These are phyloP conservation scores for Friedmanniomyces simplex DNA, from an alignment of 495 filamentous ascomycete genomes.

Conservation along the genomic window DNA sequence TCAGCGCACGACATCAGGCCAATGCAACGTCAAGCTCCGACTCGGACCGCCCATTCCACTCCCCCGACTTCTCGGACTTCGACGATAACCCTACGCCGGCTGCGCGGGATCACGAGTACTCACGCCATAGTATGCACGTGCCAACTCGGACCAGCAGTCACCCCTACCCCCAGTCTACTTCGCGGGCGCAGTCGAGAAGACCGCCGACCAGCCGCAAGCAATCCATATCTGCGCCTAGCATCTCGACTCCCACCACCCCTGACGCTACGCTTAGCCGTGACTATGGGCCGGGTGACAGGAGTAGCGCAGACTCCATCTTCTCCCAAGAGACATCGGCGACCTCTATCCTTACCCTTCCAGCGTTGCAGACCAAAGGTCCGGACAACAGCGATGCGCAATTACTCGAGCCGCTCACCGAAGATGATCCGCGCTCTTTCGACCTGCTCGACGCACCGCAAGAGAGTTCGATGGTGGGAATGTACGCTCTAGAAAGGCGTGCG, in stretches of 20 bases:
- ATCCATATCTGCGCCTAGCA: neutral
- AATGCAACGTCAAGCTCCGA: neutral
- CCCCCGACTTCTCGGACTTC: conserved; percentile 11
- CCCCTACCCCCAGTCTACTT: neutral
- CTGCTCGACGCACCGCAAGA: conserved; percentile 34
- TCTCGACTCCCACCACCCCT: conserved; percentile 18
- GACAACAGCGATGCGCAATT: conserved; percentile 35
- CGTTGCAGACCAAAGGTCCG: conserved; percentile 31
- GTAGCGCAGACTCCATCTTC: conserved; percentile 28
- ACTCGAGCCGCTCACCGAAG: conserved; percentile 41
- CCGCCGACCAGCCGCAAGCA: neutral
- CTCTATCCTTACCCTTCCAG: conserved; percentile 29
- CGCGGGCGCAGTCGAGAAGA: neutral
- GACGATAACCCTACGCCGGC: conserved; percentile 21
- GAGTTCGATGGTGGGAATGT: conserved; percentile 21
- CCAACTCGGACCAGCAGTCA: conserved; percentile 28
- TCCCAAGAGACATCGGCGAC: conserved; percentile 33
- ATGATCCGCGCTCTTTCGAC: conserved; percentile 45
- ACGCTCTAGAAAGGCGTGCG: conserved; percentile 49
- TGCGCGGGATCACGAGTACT: conserved; percentile 22
- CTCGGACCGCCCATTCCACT: neutral
- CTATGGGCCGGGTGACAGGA: conserved; percentile 19
- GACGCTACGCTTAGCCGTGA: neutral
- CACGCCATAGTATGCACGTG: conserved; percentile 25
- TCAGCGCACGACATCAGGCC: neutral